Evolutionary conservation across 2,329 filamentous ascomycete genomes (phyloP).

Genomic region (Fusarium globosum): DNA sequence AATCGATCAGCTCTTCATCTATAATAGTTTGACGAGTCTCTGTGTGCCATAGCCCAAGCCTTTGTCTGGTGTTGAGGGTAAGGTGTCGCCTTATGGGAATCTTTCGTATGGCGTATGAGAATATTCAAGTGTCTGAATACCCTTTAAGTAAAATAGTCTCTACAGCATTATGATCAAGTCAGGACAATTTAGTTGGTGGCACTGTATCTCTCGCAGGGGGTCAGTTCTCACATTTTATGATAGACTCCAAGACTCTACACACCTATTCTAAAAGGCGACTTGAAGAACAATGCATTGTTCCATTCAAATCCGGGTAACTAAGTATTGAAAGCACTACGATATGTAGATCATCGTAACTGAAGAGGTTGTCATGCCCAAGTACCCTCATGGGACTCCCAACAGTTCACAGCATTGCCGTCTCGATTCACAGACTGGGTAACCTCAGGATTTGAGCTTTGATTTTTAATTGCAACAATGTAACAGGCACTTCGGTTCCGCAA

Average conservation of each 20-base stretch:
- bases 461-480: neutral
- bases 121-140: neutral
- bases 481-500: neutral
- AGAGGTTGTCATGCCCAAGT: neutral
- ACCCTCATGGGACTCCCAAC: neutral
- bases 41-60: neutral
- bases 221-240: neutral
- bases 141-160: fast-evolving
- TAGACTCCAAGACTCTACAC: neutral
- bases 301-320: fast-evolving
- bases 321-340: neutral
- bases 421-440: neutral
- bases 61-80: neutral
- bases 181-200: neutral
- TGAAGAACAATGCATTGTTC: neutral
- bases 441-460: no score
- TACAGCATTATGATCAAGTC: neutral
- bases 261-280: no score
- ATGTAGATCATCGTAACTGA: neutral
- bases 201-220: neutral
- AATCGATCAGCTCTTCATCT: no score
- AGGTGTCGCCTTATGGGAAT: neutral
- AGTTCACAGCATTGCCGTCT: neutral
- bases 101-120: no score
- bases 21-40: neutral